Evolutionary conservation across 2,329 filamentous ascomycete genomes (phyloP).

Genomic region (Fusarium sp.): DNA sequence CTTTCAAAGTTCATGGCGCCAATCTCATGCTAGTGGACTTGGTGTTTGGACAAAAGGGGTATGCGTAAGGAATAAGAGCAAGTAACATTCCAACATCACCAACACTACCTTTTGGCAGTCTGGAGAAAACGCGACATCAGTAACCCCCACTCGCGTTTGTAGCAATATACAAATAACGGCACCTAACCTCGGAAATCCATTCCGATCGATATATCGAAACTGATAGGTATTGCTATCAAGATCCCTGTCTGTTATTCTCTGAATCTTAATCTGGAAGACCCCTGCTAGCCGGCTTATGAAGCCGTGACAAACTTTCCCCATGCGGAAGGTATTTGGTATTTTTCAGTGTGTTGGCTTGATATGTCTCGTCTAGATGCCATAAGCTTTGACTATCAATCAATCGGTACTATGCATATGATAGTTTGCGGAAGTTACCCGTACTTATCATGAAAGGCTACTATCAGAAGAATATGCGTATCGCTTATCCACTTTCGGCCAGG

Average conservation of each 20-base stretch:
- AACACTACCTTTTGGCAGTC: accelerated
- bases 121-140: not conserved
- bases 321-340: no score
- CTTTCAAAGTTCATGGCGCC: accelerated
- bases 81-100: not conserved
- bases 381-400: no score
- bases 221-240: not conserved
- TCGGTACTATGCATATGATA: not conserved
- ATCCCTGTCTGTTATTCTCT: not conserved
- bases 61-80: not conserved
- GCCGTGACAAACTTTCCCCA: not conserved
- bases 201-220: not conserved
- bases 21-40: no score
- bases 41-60: accelerated
- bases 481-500: not conserved
- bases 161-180: not conserved
- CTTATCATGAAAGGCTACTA: not conserved
- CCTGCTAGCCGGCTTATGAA: not conserved
- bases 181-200: not conserved
- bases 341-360: no score
- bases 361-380: no score
- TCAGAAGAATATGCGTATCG: not conserved
- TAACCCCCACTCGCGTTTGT: accelerated
- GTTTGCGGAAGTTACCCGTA: not conserved
- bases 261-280: not conserved